A percentile compares a stretch with the other conserved stretches of the same genome.
Evolutionary conservation across 805 yeast genomes (phyloP).

Genomic region (Sugiyamaella valdiviana): DNA sequence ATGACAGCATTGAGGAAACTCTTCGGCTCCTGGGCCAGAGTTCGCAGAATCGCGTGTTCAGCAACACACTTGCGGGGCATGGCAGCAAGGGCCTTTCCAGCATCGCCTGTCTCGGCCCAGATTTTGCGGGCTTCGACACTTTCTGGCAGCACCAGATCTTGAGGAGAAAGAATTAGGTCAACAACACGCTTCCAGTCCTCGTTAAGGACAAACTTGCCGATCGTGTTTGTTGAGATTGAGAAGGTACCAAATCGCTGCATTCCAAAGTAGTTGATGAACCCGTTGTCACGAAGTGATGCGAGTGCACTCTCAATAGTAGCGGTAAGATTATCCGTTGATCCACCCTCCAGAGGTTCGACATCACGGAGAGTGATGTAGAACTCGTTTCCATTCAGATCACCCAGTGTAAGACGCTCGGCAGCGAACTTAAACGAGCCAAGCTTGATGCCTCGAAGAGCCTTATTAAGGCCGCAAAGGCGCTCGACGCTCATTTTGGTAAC

Average conservation of each 20-base stretch:
- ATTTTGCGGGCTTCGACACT: slow-evolving; percentile 74
- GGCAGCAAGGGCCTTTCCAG: slow-evolving; percentile 53
- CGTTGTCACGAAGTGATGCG: slow-evolving; percentile 52
- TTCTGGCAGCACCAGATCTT: slow-evolving; percentile 74
- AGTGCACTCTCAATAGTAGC: slow-evolving; percentile 48
- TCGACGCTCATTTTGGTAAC: slow-evolving; percentile 52
- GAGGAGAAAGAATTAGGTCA: slow-evolving; percentile 75
- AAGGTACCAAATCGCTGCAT: slow-evolving; percentile 98
- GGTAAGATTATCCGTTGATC: slow-evolving; percentile 35
- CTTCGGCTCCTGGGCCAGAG: slow-evolving; percentile 46
- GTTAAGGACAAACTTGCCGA: slow-evolving; percentile 67
- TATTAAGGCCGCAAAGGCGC: slow-evolving; percentile 70
- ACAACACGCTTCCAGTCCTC: slow-evolving; percentile 77
- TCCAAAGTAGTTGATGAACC: slow-evolving; percentile 94
- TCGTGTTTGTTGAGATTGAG: slow-evolving; percentile 80
- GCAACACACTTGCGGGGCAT: slow-evolving; percentile 92
- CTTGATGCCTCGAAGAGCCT: slow-evolving; percentile 65
- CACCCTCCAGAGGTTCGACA: slow-evolving; percentile 37
- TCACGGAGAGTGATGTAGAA: slow-evolving; percentile 80
- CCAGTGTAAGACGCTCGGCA: slow-evolving; percentile 58
- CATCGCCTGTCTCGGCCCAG: slow-evolving; percentile 71
- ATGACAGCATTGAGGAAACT: slow-evolving; percentile 75
- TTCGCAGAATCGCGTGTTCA: slow-evolving; percentile 63
- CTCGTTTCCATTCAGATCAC: slow-evolving; percentile 85
- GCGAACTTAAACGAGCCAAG: slow-evolving; percentile 74